phyloP scores from a whole-genome alignment of 441 rosid species.

The Croton laevigatus region DNA sequence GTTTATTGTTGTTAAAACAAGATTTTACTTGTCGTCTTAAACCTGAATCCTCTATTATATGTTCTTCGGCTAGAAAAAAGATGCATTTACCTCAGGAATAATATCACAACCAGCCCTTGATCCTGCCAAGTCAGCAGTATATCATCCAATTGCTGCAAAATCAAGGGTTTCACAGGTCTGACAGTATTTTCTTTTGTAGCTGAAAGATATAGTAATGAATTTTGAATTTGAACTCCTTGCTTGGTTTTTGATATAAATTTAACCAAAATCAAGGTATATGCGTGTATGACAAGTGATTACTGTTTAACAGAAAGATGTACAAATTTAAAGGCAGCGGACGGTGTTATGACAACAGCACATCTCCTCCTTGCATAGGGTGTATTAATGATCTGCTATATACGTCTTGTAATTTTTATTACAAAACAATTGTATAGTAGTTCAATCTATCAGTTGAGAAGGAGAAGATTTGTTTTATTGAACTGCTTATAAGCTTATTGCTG shows the following conservation, averaged over 20 bases:
- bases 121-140: conserved; percentile 56
- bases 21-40: too few relatives aligned
- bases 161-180: conserved; percentile 64
- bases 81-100: conserved; percentile 7
- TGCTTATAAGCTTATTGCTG: neutral
- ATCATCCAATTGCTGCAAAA: conserved; percentile 67
- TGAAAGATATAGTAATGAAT: neutral
- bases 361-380: conserved; percentile 89
- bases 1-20: too few relatives aligned
- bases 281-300: conserved; percentile 1
- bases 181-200: neutral
- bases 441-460: neutral
- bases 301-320: conserved; percentile 55
- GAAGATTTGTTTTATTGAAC: neutral
- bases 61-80: too few relatives aligned
- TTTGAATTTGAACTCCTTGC: neutral
- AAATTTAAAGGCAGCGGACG: conserved; percentile 68
- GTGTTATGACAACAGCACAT: conserved; percentile 65
- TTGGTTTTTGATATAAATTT: neutral
- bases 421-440: neutral
- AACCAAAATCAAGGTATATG: neutral
- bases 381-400: neutral
- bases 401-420: neutral
- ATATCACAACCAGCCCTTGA: conserved; percentile 93
- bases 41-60: too few relatives aligned